Conservation (phyloP, 2,329 filamentous ascomycete genomes). For the Stachybotrys elegans region DNA sequence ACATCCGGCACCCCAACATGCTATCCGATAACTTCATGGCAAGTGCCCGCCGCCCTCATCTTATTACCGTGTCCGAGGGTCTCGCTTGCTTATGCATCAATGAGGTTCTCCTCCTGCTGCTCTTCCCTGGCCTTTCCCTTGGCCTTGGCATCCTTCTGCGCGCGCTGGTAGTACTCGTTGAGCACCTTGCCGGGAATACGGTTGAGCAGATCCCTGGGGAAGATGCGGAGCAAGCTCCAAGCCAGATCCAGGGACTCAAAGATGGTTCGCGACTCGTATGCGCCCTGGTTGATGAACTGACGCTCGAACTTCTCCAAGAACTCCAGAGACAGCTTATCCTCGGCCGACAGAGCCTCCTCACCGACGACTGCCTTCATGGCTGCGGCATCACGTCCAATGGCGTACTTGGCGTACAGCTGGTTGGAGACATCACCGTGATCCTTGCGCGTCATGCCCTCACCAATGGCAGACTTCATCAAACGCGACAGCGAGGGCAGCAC, state of each 20-base stretch:
- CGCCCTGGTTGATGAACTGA: slow-evolving; percentile 85
- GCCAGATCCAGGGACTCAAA: slow-evolving; percentile 93
- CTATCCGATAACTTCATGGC: too few relatives aligned
- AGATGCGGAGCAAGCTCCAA: slow-evolving; percentile 94
- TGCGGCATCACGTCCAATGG: slow-evolving; percentile 95
- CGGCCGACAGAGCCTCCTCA: slow-evolving; percentile 90
- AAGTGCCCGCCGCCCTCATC: too few relatives aligned
- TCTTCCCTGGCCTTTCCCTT: slow-evolving; percentile 52
- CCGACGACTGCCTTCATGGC: slow-evolving; percentile 99
- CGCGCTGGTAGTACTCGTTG: slow-evolving; percentile 76
- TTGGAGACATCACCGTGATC: slow-evolving; percentile 99
- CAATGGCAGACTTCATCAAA: slow-evolving; percentile 99
- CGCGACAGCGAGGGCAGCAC: slow-evolving; percentile 95
- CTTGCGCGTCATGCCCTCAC: slow-evolving; percentile 91
- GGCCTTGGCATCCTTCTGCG: slow-evolving; percentile 56
- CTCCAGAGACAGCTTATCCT: slow-evolving; percentile 96
- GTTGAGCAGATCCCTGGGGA: slow-evolving; percentile 96
- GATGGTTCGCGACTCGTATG: slow-evolving; percentile 89
- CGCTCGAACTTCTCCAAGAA: slow-evolving; percentile 98
- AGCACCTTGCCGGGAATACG: slow-evolving; percentile 81
- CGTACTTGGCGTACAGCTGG: slow-evolving; percentile 99
- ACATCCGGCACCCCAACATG: too few relatives aligned
- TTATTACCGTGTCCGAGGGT: too few relatives aligned
- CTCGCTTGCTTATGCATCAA: slow-evolving; percentile 48
- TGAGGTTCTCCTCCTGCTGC: slow-evolving; percentile 52